Base-by-base conservation (phyloP, 768 basidiomycete genomes). In the Macrolepiota dolichaula region DNA sequence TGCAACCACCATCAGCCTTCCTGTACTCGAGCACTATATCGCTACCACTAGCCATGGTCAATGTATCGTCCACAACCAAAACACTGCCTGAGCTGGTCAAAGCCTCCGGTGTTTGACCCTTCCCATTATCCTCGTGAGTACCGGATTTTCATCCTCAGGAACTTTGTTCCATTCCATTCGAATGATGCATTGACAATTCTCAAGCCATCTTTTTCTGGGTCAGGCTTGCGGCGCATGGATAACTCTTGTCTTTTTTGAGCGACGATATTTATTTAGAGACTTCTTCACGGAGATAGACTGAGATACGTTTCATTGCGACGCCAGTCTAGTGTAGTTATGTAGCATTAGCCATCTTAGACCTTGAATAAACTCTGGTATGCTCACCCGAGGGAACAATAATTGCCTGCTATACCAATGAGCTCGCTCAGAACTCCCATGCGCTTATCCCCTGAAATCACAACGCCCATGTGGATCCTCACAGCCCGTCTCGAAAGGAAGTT, bases 401-500 rank as follows among this genome's bases (percentile, higher is more conserved):
- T 22, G 72, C 79, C 42, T 66, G 85, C 86, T 4, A 86, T 84
- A 19, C 83, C 82, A 62, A 94, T 87, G 25, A 94, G 74, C 70
- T 94, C 92, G 63, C 86, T 92, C 64, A 93, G 70, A 4, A 91
- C 84, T 1, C n/a, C n/a, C n/a, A n/a, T n/a, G n/a, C n/a, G n/a
- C n/a, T n/a, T n/a, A n/a, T n/a, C n/a, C n/a, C n/a, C 79, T 0
- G 89, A 86, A 24, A 78, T 78, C 22, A 83, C 69, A 2, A 84
- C 70, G 10, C 84, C 85, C 65, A 86, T 87, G 57, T 86, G 79
- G 61, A 87, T 85, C 27, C 81, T 72, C 38, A 87, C 77, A 62
- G n/a, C n/a, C n/a, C n/a, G n/a, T n/a, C n/a, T n/a, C n/a, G n/a
- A n/a, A n/a, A n/a, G n/a, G n/a, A n/a, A 82, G 81, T 6, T 88